These are phyloP conservation scores for Arthrinium puccinioides DNA, from an alignment of 2,329 filamentous ascomycete genomes.

Conservation along the genomic window DNA sequence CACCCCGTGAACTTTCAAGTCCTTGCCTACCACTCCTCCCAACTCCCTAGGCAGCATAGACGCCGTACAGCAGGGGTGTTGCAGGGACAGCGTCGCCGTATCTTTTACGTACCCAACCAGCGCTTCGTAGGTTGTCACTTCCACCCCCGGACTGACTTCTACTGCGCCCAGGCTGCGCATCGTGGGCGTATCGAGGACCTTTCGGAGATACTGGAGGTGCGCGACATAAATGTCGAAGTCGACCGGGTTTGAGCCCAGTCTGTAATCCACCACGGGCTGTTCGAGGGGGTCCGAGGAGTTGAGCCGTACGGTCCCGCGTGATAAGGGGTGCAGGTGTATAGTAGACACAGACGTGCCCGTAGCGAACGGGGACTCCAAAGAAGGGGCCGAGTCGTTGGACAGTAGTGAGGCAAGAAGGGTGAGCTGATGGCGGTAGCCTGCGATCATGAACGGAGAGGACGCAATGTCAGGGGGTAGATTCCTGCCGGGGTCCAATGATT, in stretches of 20 bases:
- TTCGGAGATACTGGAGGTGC: conserved; percentile 17
- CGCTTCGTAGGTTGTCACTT: conserved; percentile 6
- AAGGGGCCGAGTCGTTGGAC: conserved; percentile 15
- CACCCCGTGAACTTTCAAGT: background rate
- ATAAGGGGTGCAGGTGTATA: conserved; percentile 14
- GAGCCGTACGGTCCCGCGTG: conserved; percentile 14
- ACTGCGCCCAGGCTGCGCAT: conserved; percentile 3
- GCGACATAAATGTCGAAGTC: conserved; percentile 17
- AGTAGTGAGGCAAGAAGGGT: conserved; percentile 39
- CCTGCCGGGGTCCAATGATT: conserved; percentile 4
- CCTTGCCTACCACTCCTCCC: background rate
- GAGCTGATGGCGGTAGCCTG: conserved; percentile 34
- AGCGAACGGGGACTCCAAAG: conserved; percentile 4
- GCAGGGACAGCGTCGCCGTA: no score
- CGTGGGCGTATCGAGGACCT: conserved; percentile 9
- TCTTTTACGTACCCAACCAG: background rate
- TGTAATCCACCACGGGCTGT: conserved; percentile 18
- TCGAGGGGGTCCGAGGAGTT: conserved; percentile 13
- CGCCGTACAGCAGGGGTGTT: conserved; percentile 1
- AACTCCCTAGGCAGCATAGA: background rate
- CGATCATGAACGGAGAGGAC: conserved; percentile 12
- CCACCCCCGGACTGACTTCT: conserved; percentile 11
- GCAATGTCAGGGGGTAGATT: conserved; percentile 10
- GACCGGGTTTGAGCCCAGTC: conserved; percentile 15
- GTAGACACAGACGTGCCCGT: conserved; percentile 13